Base-by-base conservation (phyloP, 768 basidiomycete species). In the Mycena venus region DNA sequence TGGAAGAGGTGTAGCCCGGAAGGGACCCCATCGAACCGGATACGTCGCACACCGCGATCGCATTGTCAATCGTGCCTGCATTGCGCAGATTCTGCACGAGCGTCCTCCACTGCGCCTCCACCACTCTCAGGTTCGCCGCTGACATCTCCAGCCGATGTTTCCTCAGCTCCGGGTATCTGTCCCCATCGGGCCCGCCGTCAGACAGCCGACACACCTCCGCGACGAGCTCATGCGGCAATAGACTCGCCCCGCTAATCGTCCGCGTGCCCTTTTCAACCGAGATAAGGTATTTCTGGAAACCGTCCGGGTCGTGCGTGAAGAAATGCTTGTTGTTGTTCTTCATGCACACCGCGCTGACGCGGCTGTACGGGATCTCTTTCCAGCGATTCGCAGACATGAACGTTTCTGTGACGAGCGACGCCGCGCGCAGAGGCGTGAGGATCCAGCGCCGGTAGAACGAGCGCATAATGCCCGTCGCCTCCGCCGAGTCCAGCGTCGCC, bases 1-100 rank as follows among this genome's bases (percentile, higher is more conserved):
- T 0, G 4, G n/a, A n/a, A n/a, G n/a, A n/a, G n/a, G n/a, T n/a
- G n/a, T n/a, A n/a, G n/a, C n/a, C n/a, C n/a, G n/a, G n/a, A n/a
- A 88, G 29, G 15, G 15, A 27, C 2, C 91, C 92, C 94, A 94
- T 95, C 11, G 91, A 93, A 0, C 91, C 93, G 0, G 92, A 94
- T 21, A 94, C 93, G 78, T 95, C 94, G 80, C 92, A 94, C 31
- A 94, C 77, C 0, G 93, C 93, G 29, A 95, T 78, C 12, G 88
- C 86, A 73, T 91, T 93, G 1, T 91, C 89, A 44, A 95, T 77
- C n/a, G 82, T 79, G 1, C 92, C 91, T 0, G 87, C 83, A 34
- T 90, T 88, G n/a, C 85, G 85, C 6, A 94, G 82, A 7, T 84
- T 85, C 21, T 84, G 81, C 38, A 94, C 82, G 53, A 94, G 84